Conservation (phyloP, 768 basidiomycete genomes). For the Tylopilus plumbeoviolaceoides region DNA sequence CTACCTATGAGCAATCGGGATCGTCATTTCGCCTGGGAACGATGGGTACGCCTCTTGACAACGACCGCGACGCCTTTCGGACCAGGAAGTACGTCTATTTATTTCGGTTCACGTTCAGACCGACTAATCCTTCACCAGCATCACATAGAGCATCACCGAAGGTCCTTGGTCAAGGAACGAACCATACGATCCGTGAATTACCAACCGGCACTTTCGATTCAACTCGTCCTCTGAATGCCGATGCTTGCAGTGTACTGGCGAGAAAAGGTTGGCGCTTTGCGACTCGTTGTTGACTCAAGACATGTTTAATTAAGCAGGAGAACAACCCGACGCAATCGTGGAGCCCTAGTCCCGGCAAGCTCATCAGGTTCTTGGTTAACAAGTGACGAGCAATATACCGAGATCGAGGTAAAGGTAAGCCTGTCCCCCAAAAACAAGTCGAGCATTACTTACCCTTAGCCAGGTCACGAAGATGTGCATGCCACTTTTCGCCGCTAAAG, state of each 20-base stretch:
- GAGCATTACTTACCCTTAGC: conserved; percentile 1
- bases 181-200: too few species aligned
- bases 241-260: conserved; percentile 79
- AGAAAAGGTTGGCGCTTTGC: conserved; percentile 92
- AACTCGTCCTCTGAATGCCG: too few species aligned
- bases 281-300: conserved; percentile 97
- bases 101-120: too few species aligned
- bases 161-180: too few species aligned
- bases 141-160: too few species aligned
- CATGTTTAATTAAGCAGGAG: conserved; percentile 98
- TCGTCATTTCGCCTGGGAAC: too few species aligned
- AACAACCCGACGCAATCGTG: conserved; percentile 97
- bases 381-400: conserved; percentile 96
- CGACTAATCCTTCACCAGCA: too few species aligned
- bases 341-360: conserved; percentile 94
- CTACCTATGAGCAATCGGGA: too few species aligned
- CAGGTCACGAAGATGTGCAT: conserved; percentile 99
- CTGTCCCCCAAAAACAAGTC: background rate
- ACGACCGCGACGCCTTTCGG: too few species aligned
- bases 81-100: too few species aligned
- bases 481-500: conserved; percentile 92
- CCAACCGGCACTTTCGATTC: too few species aligned
- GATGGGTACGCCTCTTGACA: too few species aligned
- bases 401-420: conserved; percentile 74
- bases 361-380: conserved; percentile 91